Conservation (phyloP, 495 filamentous ascomycete species). For the Hyaloscypha hepaticicola region DNA sequence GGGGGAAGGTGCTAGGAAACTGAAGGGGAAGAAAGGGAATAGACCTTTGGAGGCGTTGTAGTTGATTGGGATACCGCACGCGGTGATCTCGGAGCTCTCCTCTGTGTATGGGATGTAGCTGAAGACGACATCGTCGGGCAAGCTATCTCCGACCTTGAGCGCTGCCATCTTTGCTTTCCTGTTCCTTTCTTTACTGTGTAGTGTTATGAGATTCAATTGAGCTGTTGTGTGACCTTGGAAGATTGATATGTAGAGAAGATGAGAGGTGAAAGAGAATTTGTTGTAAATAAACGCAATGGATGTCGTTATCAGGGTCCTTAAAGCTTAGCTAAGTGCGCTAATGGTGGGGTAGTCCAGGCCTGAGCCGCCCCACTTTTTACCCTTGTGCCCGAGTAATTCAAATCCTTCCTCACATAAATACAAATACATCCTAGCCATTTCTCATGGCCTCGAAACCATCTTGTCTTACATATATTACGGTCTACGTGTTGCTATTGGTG, state of each 20-base stretch:
- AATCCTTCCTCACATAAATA: background rate
- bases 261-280: background rate
- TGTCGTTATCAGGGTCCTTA: background rate
- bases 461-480: no score
- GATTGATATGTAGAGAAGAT: background rate
- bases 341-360: constrained; percentile 8
- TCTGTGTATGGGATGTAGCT: constrained; percentile 71
- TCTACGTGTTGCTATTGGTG: background rate
- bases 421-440: background rate
- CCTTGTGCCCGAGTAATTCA: background rate
- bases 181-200: background rate
- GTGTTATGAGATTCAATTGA: background rate
- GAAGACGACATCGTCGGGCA: constrained; percentile 78
- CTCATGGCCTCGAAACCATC: background rate
- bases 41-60: constrained; percentile 77
- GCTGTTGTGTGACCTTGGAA: background rate
- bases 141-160: constrained; percentile 76
- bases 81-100: constrained; percentile 61
- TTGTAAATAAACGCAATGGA: background rate
- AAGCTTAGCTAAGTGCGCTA: background rate
- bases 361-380: background rate
- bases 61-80: constrained; percentile 75
- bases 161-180: constrained; percentile 57
- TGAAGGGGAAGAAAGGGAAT: background rate
- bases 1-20: background rate